Conservation (phyloP, 2,329 filamentous ascomycete genomes). For the Knufia fluminis region DNA sequence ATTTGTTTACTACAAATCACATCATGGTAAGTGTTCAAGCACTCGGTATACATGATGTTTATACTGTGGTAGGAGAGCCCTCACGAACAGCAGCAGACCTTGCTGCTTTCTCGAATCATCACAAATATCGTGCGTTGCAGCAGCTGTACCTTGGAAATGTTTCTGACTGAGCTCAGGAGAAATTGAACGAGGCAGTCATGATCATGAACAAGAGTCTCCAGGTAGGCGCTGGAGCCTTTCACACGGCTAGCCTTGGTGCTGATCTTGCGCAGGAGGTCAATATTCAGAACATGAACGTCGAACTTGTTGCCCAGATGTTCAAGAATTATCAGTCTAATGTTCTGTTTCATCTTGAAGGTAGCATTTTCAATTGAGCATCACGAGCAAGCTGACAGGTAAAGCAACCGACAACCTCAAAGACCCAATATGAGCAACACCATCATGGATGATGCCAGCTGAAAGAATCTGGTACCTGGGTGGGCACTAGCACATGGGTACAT, state of each 20-base stretch:
- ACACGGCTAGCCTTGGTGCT: not conserved
- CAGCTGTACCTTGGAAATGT: conserved; percentile 7
- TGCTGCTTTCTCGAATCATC: conserved; percentile 89
- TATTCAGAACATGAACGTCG: conserved; percentile 97
- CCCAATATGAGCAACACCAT: conserved; percentile 45
- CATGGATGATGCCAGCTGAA: not conserved
- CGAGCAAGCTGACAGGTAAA: conserved; percentile 29
- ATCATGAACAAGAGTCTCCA: conserved; percentile 88
- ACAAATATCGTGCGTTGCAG: conserved; percentile 75
- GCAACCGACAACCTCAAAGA: conserved; percentile 78
- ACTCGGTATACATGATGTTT: no score
- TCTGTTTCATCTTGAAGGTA: conserved; percentile 93
- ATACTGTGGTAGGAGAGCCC: conserved; percentile 63
- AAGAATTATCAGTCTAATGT: conserved; percentile 99
- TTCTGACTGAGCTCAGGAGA: conserved; percentile 55
- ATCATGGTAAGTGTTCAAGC: no score
- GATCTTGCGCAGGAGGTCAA: conserved; percentile 71
- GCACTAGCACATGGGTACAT: no score
- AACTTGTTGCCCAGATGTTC: conserved; percentile 98
- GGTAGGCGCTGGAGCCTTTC: conserved; percentile 37
- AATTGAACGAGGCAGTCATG: conserved; percentile 88
- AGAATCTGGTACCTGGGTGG: no score
- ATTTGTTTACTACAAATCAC: no score
- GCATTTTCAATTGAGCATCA: not conserved
- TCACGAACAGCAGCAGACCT: conserved; percentile 93